Evolutionary conservation across 1,139 yeast genomes (phyloP).

Genomic region (Geotrichum klebahnii): DNA sequence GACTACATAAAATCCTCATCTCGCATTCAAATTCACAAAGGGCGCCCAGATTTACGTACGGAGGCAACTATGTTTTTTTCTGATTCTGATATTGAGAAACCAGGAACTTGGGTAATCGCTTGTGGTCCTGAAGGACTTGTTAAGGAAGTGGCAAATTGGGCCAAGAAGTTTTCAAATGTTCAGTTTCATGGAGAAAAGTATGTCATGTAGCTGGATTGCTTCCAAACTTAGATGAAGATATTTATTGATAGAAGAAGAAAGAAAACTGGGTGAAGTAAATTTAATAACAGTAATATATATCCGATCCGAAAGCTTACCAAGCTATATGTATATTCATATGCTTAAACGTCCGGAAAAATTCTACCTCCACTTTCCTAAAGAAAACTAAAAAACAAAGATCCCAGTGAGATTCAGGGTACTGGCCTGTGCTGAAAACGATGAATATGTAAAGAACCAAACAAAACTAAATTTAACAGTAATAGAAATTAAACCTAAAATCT

Average conservation of each 20-base stretch:
- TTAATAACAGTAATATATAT: background rate
- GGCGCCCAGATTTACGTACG: constrained; percentile 33
- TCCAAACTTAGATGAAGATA: background rate
- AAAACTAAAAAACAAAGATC: no score
- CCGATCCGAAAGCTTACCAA: no score
- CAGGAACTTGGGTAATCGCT: constrained; percentile 55
- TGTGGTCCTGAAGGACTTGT: constrained; percentile 65
- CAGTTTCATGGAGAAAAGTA: constrained; percentile 46
- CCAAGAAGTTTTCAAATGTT: constrained; percentile 38
- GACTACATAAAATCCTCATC: constrained; percentile 2
- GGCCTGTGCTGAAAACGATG: no score
- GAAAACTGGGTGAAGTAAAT: background rate
- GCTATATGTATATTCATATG: no score
- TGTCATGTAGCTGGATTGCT: constrained; percentile 26
- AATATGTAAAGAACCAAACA: no score
- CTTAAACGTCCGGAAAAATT: no score
- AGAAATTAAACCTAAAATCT: no score
- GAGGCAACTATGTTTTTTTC: constrained; percentile 25
- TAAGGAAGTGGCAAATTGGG: constrained; percentile 46
- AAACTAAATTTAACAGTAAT: no score
- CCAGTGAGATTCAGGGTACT: no score
- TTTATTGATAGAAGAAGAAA: background rate
- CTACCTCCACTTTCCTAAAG: no score
- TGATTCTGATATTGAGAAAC: constrained; percentile 31
- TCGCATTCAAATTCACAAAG: constrained; percentile 29